Percentiles rank a stretch among this genome's conserved stretches.
These are phyloP conservation scores for Chlamydomonas asymmetrica DNA, from an alignment of 139 green algal genomes.

Conservation along the genomic window DNA sequence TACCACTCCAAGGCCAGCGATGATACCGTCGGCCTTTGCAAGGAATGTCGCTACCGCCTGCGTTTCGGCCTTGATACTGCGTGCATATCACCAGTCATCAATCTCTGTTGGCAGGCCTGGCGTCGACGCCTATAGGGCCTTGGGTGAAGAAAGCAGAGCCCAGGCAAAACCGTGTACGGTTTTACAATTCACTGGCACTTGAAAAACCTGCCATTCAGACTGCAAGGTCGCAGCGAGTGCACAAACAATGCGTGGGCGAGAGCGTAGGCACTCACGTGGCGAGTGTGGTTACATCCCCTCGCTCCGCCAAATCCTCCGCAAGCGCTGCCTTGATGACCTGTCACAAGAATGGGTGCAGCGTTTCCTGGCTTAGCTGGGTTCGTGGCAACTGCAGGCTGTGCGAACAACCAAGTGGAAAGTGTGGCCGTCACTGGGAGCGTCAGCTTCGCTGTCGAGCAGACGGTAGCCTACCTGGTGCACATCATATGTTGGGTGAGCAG, in stretches of 20 bases:
- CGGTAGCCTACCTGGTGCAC: conserved; percentile 47
- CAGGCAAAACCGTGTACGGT: not conserved
- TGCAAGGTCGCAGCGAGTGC: not conserved
- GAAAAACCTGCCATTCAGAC: not conserved
- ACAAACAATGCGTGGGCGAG: conserved; percentile 15
- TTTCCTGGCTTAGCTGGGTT: too few relatives aligned
- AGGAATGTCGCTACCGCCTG: conserved; percentile 83
- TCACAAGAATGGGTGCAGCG: too few relatives aligned
- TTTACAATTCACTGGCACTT: conserved; percentile 4
- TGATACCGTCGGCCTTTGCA: conserved; percentile 86
- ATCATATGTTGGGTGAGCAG: conserved; percentile 82
- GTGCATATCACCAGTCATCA: too few relatives aligned
- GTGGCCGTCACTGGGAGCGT: not conserved
- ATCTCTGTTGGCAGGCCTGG: too few relatives aligned
- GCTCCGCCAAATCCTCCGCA: conserved; percentile 81
- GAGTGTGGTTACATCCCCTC: conserved; percentile 88
- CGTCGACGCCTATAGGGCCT: too few relatives aligned
- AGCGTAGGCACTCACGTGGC: conserved; percentile 80
- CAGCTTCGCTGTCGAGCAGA: not conserved
- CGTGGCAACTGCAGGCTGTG: too few relatives aligned
- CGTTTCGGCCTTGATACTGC: conserved; percentile 75
- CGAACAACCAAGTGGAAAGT: not conserved
- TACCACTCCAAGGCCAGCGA: conserved; percentile 88
- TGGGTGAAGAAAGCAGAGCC: too few relatives aligned
- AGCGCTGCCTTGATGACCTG: conserved; percentile 47